Evolutionary conservation across 2,329 filamentous ascomycete species (phyloP), one percentile per base, ranked within the genome.

Genomic region (Tolypocladium album): DNA sequence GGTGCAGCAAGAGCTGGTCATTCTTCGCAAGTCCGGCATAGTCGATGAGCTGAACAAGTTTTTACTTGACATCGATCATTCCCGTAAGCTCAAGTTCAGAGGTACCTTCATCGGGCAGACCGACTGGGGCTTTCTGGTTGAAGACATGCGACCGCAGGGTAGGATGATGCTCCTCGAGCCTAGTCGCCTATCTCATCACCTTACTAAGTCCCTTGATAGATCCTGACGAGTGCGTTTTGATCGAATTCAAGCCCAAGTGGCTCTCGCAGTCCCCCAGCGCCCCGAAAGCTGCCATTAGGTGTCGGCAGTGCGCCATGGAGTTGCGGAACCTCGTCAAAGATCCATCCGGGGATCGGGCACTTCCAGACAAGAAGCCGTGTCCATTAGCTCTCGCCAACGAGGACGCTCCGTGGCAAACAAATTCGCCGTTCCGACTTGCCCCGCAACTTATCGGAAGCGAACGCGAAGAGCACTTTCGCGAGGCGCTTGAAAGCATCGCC

Each of bases 181-280:
- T 50, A 36, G 43, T 55, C 53, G 38, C 31, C 36, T 47, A 57
- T 38, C 58, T 45, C 45, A 58, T 59, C 59, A 40, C 36, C 42
- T 42, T n/a, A 61, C 52, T 60, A n/a, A 58, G 17, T 12, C 60
- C 40, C 20, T 52, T 24, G 70, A 40, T 20, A 71, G 70, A 72
- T 60, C 61, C 67, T 17, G 65, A 69, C 27, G 66, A 67, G n/a
- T 69, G 65, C 60, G 60, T 71, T 36, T 70, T 88, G 39, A 75
- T 89, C 60, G 88, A 93, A 70, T 88, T 93, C 74, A 94, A 94
- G 70, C 89, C 90, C 17, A 94, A 94, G 73, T 94, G 90, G 90
- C 81, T 94, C 34, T 75, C 80, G 11, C 89, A 92, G 70, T 92
- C 89, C 2, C 88, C 87, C 4, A 85, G 83, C 43, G 89, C 89